Base-by-base conservation (phyloP, 352 stramenopile species). In the Globisporangium emineosum region DNA sequence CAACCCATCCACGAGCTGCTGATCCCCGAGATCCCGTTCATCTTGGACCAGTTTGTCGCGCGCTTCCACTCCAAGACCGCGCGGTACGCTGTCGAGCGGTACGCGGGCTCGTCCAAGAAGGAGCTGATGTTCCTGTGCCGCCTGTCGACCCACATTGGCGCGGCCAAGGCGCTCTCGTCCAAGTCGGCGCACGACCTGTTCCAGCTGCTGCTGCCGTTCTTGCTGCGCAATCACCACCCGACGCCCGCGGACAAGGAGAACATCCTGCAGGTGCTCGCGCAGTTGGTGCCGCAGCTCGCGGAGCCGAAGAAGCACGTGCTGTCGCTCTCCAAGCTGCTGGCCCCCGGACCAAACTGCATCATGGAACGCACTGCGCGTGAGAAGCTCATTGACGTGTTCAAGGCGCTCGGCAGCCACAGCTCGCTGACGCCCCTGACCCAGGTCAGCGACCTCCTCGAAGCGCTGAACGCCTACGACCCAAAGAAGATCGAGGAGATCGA, bases 401-500 rank as follows among this genome's bases (percentile, higher is more conserved):
- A 64, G 9, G 81, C 86, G 2, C 76, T 94, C 10, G 83, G 83
- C 13, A 56, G 29, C 0, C 82, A 94, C 42, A 27, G 67, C 5
- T 54, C 72, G 0, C 62, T 85, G 2, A 45, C 35, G 4, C 64
- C 76, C 6, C 65, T 93, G 25, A 60, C 63, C 8, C 71, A 57
- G 13, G 83, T 91, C 33, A 73, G 71, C 2, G 60, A 67, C 9
- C 73, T 91, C 50, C 66, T 93, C 30, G 65, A 68, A 19, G 67
- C 79, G 21, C 70, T 93, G 17, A 96, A 96, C 51, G 88, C 88
- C 1, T 93, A 84, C 52, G 86, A 96, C 64, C 30, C 64, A 7
- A 91, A 90, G 65, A 83, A 74, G 13, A 86, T 96, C 29, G 88
- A 96, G 30, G 88, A 94, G 33, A 84, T 89, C 1, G 88, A 96